A percentile compares a stretch with the other conserved stretches of the same genome.
phyloP scores from a whole-genome alignment of 805 yeast species.

The Sugiyamaella qingdaonensis region DNA sequence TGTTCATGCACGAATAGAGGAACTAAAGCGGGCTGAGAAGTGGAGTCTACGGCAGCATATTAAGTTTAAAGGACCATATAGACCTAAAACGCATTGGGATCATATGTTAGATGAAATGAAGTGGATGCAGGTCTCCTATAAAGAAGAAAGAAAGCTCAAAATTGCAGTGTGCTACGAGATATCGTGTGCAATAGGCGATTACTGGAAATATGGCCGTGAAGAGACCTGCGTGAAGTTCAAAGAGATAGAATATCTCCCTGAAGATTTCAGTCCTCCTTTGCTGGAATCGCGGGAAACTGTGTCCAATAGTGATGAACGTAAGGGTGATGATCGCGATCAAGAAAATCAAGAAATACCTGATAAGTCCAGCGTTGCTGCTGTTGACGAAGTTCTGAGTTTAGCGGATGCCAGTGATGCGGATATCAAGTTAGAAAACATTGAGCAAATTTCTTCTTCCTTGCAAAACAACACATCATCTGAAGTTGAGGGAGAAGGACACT shows the following conservation, averaged over 20 bases:
- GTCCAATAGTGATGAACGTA: constrained; percentile 13
- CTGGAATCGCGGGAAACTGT: constrained; percentile 6
- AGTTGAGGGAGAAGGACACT: neutral
- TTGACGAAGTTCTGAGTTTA: constrained; percentile 20
- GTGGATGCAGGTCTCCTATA: constrained; percentile 79
- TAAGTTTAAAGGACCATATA: constrained; percentile 61
- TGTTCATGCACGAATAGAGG: constrained; percentile 85
- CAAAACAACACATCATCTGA: neutral
- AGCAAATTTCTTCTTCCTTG: neutral
- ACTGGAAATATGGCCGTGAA: constrained; percentile 69
- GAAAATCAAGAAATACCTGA: constrained; percentile 14
- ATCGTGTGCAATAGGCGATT: constrained; percentile 71
- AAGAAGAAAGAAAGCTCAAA: constrained; percentile 65
- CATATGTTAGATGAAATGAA: constrained; percentile 67
- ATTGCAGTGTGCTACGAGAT: constrained; percentile 63
- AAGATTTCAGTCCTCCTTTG: neutral
- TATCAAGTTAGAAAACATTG: neutral
- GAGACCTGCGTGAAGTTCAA: constrained; percentile 57
- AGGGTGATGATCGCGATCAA: constrained; percentile 8
- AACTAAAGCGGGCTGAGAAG: constrained; percentile 75
- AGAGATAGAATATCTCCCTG: constrained; percentile 2
- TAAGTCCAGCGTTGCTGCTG: constrained; percentile 12
- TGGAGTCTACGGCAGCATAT: constrained; percentile 91
- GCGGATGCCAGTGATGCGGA: constrained; percentile 11
- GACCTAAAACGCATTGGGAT: constrained; percentile 62